Base-by-base conservation (phyloP, 164 flowering plant genomes). In the Taxillus chinensis region DNA sequence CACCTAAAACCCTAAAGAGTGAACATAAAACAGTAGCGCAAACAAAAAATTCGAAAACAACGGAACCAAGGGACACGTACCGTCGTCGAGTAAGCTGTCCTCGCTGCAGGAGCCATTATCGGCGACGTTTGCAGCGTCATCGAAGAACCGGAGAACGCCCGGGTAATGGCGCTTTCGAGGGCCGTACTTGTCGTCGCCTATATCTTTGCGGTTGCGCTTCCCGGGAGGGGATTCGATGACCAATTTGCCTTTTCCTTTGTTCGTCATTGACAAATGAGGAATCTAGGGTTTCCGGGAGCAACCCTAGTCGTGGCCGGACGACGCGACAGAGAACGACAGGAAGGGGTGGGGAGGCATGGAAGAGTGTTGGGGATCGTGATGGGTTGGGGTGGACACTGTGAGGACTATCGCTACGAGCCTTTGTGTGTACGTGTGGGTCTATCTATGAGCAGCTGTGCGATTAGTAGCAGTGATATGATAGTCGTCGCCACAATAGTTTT, bases 141-240 rank as follows among this genome's bases (percentile, higher is more conserved):
- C 96, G 73, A 91, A 82, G 70, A 88, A 91, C 78, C 84, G 81
- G 37, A 85, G 79, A 8, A 83, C 89, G 11, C 68, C 68, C 16
- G 73, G 78, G 57, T 77, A 75, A 43, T 45, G 77, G 72, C 77
- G 68, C 59, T 78, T 85, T 53, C 78, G 61, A n/a, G 64, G 54
- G 16, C 71, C 67, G 55, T 81, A 16, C 42, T 72, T 86, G 40
- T 70, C 57, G 49, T 64, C 74, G 15, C 51, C 67, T 1, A 50
- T 48, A 40, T 14, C 48, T 14, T 45, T 63, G 56, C 61, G 62
- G 54, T 77, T 77, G 59, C 86, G 70, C 70, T 82, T 83, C 13
- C 75, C 77, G 40, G 76, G 5, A 9, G 70, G 55, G 52, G 52
- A 55, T 11, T 62, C 69, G 41, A 73, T 80, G 45, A 72, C 59